phyloP scores from a whole-genome alignment of 2,329 filamentous ascomycete species.

The Thelonectria discophora region DNA sequence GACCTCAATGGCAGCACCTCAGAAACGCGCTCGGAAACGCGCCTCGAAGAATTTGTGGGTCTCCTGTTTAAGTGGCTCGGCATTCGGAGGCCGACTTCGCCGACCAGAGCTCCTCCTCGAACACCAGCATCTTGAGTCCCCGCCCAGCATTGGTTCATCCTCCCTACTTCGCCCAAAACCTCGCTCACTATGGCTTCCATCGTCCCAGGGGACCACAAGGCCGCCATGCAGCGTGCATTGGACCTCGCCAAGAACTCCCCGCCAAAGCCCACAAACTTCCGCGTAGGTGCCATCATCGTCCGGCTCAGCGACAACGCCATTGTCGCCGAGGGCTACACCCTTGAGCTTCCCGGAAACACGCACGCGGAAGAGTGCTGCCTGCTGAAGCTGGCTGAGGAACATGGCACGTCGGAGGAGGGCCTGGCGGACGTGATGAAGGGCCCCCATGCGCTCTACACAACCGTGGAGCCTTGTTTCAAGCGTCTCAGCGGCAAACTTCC shows the following conservation, averaged over 20 bases:
- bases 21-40: constrained; percentile 39
- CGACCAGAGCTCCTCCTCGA: constrained; percentile 12
- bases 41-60: constrained; percentile 30
- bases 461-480: constrained; percentile 85
- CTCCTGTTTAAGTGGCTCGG: constrained; percentile 39
- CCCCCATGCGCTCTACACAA: constrained; percentile 77
- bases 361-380: constrained; percentile 96
- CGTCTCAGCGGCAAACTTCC: constrained; percentile 78
- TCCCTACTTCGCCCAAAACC: neutral
- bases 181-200: constrained; percentile 35
- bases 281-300: constrained; percentile 91
- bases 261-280: constrained; percentile 89
- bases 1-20: neutral
- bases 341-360: constrained; percentile 91
- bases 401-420: constrained; percentile 61
- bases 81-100: constrained; percentile 29
- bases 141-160: neutral
- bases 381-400: constrained; percentile 69
- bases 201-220: constrained; percentile 53
- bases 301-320: constrained; percentile 65
- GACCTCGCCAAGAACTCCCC: constrained; percentile 80
- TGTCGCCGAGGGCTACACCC: constrained; percentile 85
- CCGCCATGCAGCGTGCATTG: constrained; percentile 75
- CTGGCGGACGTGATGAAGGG: constrained; percentile 54
- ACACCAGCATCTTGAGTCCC: neutral